A percentile compares a stretch with the other conserved stretches of the same genome.
These are phyloP conservation scores for Cordyceps militaris DNA, from an alignment of 2,329 filamentous ascomycete genomes.

Conservation along the genomic window DNA sequence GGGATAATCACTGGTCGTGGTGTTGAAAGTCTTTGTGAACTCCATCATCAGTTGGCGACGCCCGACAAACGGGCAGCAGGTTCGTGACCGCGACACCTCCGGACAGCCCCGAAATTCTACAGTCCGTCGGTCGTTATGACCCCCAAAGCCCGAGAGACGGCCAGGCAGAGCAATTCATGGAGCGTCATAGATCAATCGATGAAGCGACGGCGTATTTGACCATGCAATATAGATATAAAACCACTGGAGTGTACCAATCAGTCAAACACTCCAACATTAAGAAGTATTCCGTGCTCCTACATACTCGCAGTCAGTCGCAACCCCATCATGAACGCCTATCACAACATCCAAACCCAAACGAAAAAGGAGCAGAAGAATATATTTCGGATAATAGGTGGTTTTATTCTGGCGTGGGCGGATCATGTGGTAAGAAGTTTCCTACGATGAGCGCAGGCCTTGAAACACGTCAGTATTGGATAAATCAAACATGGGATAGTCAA, in stretches of 20 bases:
- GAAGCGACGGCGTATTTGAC: too few relatives aligned
- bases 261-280: too few relatives aligned
- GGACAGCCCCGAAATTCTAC: not conserved
- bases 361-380: too few relatives aligned
- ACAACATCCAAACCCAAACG: too few relatives aligned
- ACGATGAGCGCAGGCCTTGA: constrained; percentile 90
- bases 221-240: too few relatives aligned
- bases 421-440: constrained; percentile 90
- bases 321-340: too few relatives aligned
- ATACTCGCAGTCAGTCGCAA: too few relatives aligned
- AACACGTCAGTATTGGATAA: constrained; percentile 25
- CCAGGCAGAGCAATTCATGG: not conserved
- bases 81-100: not conserved
- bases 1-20: not conserved
- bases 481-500: not conserved
- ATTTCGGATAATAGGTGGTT: not conserved
- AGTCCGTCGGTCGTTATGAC: too few relatives aligned
- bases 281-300: too few relatives aligned
- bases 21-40: not conserved
- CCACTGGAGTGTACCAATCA: too few relatives aligned
- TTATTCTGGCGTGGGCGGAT: constrained; percentile 37
- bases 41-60: not conserved
- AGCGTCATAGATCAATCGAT: too few relatives aligned
- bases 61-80: not conserved
- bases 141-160: not conserved